Percentiles rank a stretch among this genome's conserved stretches.
Conservation (phyloP, 768 basidiomycete genomes). For the Leucosporidium yakuticum region DNA sequence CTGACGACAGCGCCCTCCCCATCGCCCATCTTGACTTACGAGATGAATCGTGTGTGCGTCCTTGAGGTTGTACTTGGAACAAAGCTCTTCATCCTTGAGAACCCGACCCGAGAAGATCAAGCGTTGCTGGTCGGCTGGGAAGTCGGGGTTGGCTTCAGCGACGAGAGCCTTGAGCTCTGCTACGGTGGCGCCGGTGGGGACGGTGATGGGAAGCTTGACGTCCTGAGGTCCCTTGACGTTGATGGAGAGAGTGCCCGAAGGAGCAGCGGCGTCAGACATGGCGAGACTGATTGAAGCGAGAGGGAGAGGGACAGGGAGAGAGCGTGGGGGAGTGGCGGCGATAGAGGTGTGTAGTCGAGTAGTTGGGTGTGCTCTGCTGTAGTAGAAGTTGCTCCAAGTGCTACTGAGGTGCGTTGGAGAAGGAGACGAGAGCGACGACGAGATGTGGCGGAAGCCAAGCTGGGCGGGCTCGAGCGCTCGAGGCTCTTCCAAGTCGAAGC, state of each 20-base stretch:
- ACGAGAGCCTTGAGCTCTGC: slow-evolving; percentile 84
- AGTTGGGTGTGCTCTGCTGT: not conserved
- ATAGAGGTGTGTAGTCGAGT: not conserved
- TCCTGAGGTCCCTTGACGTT: slow-evolving; percentile 51
- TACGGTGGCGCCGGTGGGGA: slow-evolving; percentile 75
- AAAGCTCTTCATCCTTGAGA: slow-evolving; percentile 39
- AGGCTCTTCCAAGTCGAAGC: too few relatives aligned
- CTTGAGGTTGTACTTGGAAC: slow-evolving; percentile 20
- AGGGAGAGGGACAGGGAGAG: too few relatives aligned
- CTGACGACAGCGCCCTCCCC: not conserved
- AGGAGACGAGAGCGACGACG: too few relatives aligned
- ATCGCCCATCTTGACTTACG: slow-evolving; percentile 3
- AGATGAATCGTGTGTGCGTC: slow-evolving; percentile 28
- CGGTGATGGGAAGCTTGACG: slow-evolving; percentile 81
- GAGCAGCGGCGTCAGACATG: not conserved
- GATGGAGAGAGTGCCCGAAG: slow-evolving; percentile 34
- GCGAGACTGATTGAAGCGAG: not conserved
- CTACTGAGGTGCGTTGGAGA: too few relatives aligned
- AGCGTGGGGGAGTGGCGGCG: not conserved
- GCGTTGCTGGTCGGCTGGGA: slow-evolving; percentile 64
- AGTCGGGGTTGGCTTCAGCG: slow-evolving; percentile 53
- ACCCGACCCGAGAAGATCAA: slow-evolving; percentile 82
- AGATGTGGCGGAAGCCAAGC: too few relatives aligned
- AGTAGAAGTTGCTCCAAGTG: too few relatives aligned
- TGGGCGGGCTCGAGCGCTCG: too few relatives aligned